Percentiles rank a stretch among this genome's conserved stretches.
Conservation (phyloP, 2,329 filamentous ascomycete genomes). For the Cladobotryum mycophilum region DNA sequence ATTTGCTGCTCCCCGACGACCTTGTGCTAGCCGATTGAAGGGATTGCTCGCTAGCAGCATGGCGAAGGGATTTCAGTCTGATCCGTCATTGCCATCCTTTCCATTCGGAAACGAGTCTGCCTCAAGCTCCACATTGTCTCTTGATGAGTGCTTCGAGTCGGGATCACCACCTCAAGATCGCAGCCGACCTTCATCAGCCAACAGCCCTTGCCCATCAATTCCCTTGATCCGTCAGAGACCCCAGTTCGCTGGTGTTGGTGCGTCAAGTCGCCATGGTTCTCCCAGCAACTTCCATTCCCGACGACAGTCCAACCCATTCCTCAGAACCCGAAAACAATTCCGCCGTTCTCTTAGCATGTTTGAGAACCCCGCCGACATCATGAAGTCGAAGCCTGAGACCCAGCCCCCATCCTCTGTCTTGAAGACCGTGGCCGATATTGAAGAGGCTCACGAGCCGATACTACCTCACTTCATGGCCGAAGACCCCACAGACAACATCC, state of each 20-base stretch:
- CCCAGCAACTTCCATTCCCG: slow-evolving; percentile 65
- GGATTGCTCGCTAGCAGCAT: slow-evolving; percentile 63
- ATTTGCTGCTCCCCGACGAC: slow-evolving; percentile 64
- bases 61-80: slow-evolving; percentile 37
- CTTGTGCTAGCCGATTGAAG: slow-evolving; percentile 69
- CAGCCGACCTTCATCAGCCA: slow-evolving; percentile 49
- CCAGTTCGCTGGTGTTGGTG: slow-evolving; percentile 55
- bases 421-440: slow-evolving; percentile 76
- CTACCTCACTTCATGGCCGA: slow-evolving; percentile 81
- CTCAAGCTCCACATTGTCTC: slow-evolving; percentile 44
- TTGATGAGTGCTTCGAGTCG: slow-evolving; percentile 72
- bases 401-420: slow-evolving; percentile 44
- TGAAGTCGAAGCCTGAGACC: slow-evolving; percentile 65
- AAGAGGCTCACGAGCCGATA: slow-evolving; percentile 64
- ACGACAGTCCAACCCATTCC: slow-evolving; percentile 64
- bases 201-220: slow-evolving; percentile 49
- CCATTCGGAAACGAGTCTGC: slow-evolving; percentile 53
- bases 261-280: slow-evolving; percentile 62
- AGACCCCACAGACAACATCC: slow-evolving; percentile 77
- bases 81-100: slow-evolving; percentile 66
- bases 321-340: slow-evolving; percentile 79
- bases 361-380: slow-evolving; percentile 80
- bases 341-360: slow-evolving; percentile 97
- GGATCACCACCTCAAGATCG: slow-evolving; percentile 69
- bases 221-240: slow-evolving; percentile 58